These are phyloP conservation scores for Citeromyces siamensis DNA, from an alignment of 1,139 yeast genomes.

Conservation along the genomic window DNA sequence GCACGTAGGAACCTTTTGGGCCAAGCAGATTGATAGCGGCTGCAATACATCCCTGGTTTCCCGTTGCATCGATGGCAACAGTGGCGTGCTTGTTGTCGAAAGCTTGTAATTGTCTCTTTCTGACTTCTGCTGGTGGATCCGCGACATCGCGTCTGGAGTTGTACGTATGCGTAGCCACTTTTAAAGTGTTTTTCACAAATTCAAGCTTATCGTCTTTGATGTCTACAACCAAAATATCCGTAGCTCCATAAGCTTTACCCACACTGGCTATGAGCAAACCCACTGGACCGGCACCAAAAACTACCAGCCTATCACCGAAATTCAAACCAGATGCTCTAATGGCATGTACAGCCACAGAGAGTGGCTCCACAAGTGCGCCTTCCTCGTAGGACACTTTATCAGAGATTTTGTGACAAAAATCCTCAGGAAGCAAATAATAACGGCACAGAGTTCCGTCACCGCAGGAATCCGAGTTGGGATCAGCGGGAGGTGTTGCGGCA, in stretches of 20 bases:
- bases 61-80: constrained; percentile 46
- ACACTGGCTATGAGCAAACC: constrained; percentile 73
- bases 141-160: constrained; percentile 31
- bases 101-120: constrained; percentile 13
- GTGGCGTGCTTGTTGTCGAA: constrained; percentile 31
- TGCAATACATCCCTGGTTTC: constrained; percentile 39
- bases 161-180: constrained; percentile 44
- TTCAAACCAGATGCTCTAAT: constrained; percentile 53
- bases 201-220: constrained; percentile 44
- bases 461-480: neutral
- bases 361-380: constrained; percentile 86
- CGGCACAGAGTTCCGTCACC: constrained; percentile 65
- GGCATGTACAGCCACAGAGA: constrained; percentile 81
- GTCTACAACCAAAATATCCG: constrained; percentile 54
- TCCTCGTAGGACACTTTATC: constrained; percentile 67
- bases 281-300: constrained; percentile 92
- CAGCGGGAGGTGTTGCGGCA: constrained; percentile 74
- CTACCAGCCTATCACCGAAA: constrained; percentile 65
- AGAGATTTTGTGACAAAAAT: constrained; percentile 70
- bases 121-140: constrained; percentile 22
- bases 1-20: constrained; percentile 41
- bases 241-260: constrained; percentile 77
- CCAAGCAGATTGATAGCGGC: constrained; percentile 30
- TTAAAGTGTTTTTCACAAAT: constrained; percentile 31
- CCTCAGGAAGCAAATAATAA: constrained; percentile 70